Base-by-base conservation (phyloP, 495 filamentous ascomycete genomes). In the Penicillium cataractarum region DNA sequence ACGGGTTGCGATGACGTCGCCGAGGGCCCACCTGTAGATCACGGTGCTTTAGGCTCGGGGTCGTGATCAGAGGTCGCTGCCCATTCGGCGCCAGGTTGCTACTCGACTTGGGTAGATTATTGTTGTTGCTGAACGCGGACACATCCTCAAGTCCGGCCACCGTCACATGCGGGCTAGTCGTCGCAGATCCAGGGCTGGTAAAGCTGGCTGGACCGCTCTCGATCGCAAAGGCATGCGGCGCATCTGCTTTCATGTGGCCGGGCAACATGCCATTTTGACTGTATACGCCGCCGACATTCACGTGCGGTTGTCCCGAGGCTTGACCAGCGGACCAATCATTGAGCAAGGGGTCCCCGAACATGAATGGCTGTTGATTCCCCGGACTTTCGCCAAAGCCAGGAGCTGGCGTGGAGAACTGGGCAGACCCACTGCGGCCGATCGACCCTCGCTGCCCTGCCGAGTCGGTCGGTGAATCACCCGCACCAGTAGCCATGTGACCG, bases 401-500 rank as follows among this genome's bases (percentile, higher is more conserved):
- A 53, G 74, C 72, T 55, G 78, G 78, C 57, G 74, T 75, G 40
- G 77, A 74, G 64, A 80, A 82, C 55, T 79, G 80, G 13, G 74
- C 73, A n/a, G 78, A 80, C 59, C 78, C 78, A 66, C 76, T 81
- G 44, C 76, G 77, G 50, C 80, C 75, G 65, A 82, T 79, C 44
- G 80, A 82, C 46, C 79, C 78, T 59, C 78, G 74, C 49, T 82
- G 78, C n/a, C 75, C 79, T 58, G 71, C 77, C 12, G 76, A 79
- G 57, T 96, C 92, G 62, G 80, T 87, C 15, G 89, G 86, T 2
- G 90, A 92, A 57, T 93, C 92, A 21, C 86, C 90, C 3, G 90
- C 91, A 2, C 91, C 92, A 19, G 88, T 92, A 31, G 91, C 90
- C 90, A 99, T 94, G 69, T 97, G 93, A 21, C 91, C 91, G 5